These are phyloP conservation scores for Phaeotremella skinneri DNA, from an alignment of 768 basidiomycete species.

Conservation along the genomic window DNA sequence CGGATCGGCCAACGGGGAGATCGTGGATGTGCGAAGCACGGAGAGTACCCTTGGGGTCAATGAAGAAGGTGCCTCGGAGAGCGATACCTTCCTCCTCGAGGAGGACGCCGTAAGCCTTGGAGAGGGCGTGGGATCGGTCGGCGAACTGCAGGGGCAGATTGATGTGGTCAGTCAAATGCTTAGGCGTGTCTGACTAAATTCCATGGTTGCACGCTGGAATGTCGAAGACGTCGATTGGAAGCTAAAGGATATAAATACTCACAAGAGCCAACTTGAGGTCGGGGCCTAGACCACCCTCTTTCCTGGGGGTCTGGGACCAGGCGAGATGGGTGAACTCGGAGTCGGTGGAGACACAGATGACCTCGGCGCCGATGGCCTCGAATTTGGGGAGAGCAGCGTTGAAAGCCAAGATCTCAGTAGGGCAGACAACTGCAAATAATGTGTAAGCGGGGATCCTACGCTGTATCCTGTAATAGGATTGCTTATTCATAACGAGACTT, in stretches of 20 bases:
- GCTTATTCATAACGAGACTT: background rate
- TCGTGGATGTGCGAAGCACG: conserved; percentile 64
- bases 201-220: background rate
- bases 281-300: conserved; percentile 85
- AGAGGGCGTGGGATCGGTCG: conserved; percentile 64
- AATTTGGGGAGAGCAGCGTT: conserved; percentile 80
- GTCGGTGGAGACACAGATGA: conserved; percentile 86
- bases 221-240: background rate
- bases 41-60: conserved; percentile 46
- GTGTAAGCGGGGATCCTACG: conserved; percentile 3
- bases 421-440: conserved; percentile 57
- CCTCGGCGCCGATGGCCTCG: conserved; percentile 67
- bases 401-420: conserved; percentile 94
- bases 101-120: conserved; percentile 82
- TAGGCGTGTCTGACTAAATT: background rate
- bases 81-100: conserved; percentile 85
- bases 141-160: conserved; percentile 21
- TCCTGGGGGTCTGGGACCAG: conserved; percentile 77
- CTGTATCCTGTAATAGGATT: no score
- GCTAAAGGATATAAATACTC: conserved; percentile 12
- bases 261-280: conserved; percentile 75
- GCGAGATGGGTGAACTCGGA: conserved; percentile 75
- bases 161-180: background rate
- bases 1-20: conserved; percentile 89
- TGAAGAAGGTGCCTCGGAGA: conserved; percentile 61